These are phyloP conservation scores for Francoa sonchifolia DNA, from an alignment of 441 rosid genomes.

Conservation along the genomic window DNA sequence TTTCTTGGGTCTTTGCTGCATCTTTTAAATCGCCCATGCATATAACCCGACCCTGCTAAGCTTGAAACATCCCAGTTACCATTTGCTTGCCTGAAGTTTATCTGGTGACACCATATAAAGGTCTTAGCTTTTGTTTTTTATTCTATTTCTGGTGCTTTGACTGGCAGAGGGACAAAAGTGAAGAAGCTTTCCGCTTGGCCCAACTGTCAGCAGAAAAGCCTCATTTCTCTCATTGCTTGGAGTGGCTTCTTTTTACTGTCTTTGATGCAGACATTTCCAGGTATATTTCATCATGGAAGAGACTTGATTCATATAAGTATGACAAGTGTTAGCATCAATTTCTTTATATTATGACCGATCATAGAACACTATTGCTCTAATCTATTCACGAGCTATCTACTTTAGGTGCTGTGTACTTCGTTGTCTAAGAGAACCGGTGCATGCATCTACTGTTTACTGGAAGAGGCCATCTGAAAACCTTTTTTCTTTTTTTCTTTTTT, in stretches of 20 bases:
- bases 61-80: conserved; percentile 8
- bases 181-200: conserved; percentile 88
- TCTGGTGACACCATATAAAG: too few relatives aligned
- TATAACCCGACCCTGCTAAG: background rate
- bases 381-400: too few relatives aligned
- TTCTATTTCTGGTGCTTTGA: conserved; percentile 2
- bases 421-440: background rate
- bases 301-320: too few relatives aligned
- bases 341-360: too few relatives aligned
- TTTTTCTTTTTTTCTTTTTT: too few relatives aligned
- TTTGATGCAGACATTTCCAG: conserved; percentile 94
- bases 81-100: conserved; percentile 2
- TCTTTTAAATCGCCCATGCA: background rate
- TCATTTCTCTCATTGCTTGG: conserved; percentile 92
- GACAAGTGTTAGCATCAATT: too few relatives aligned
- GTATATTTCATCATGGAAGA: conserved; percentile 25
- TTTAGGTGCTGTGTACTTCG: background rate
- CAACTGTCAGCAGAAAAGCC: conserved; percentile 92
- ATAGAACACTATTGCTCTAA: too few relatives aligned
- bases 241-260: conserved; percentile 97
- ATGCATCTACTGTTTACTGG: background rate
- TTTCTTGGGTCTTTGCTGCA: background rate
- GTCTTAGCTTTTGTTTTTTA: conserved; percentile 8
- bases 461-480: background rate
- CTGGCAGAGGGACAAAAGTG: conserved; percentile 75